Conservation (phyloP, 2,329 filamentous ascomycete species). For the Neoscytalidium dimidiatum region DNA sequence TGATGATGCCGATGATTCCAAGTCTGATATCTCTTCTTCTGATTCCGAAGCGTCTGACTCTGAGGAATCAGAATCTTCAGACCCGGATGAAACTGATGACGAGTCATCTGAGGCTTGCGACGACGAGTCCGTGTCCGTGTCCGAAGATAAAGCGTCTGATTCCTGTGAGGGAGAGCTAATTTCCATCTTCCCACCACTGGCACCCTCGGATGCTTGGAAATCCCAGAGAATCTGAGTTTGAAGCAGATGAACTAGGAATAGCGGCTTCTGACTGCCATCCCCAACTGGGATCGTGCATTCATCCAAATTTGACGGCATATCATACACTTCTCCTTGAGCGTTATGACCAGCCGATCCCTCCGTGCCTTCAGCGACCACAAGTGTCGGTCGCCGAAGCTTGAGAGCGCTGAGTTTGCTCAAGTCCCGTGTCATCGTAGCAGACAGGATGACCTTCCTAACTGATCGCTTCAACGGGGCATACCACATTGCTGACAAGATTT, state of each 20-base stretch:
- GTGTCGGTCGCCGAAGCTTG: conserved; percentile 69
- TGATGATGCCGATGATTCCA: background rate
- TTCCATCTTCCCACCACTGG: background rate
- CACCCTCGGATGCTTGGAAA: background rate
- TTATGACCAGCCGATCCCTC: conserved; percentile 16
- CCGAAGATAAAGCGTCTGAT: background rate
- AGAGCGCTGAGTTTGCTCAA: conserved; percentile 76
- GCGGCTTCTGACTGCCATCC: conserved; percentile 62
- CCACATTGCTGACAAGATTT: conserved; percentile 49
- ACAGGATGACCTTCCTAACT: conserved; percentile 81
- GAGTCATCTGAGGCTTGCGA: conserved; percentile 21
- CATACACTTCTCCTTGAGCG: conserved; percentile 45
- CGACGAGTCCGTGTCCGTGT: conserved; percentile 24
- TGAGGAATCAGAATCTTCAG: conserved; percentile 27
- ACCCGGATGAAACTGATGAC: conserved; percentile 25
- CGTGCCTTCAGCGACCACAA: conserved; percentile 71
- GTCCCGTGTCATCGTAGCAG: conserved; percentile 89
- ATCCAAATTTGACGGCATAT: conserved; percentile 56
- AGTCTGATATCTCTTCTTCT: conserved; percentile 12
- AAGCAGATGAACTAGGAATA: conserved; percentile 81
- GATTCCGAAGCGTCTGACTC: conserved; percentile 24
- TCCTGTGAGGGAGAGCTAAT: background rate
- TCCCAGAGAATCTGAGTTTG: conserved; percentile 50
- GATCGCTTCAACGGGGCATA: conserved; percentile 40
- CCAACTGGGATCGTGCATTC: conserved; percentile 53